Conservation (phyloP, 1,139 yeast species). For the Sugiyamaella neomexicana region DNA sequence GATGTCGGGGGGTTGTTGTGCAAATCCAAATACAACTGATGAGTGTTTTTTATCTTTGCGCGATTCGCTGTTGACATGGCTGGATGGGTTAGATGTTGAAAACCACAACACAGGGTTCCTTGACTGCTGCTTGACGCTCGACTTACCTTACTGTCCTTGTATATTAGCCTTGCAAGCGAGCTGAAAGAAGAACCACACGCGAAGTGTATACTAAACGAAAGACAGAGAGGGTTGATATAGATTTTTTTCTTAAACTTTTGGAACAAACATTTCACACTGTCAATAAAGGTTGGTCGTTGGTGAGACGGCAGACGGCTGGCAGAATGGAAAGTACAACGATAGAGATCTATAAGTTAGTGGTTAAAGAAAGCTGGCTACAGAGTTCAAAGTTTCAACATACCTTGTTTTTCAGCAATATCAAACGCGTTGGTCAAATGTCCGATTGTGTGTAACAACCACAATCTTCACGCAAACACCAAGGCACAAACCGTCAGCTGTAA, state of each 20-base stretch:
- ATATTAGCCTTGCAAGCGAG: background rate
- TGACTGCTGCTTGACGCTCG: background rate
- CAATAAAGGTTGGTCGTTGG: background rate
- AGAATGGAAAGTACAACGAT: too few relatives aligned
- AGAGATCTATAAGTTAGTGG: too few relatives aligned
- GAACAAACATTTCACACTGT: background rate
- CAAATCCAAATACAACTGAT: slow-evolving; percentile 5
- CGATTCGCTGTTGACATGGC: slow-evolving; percentile 13
- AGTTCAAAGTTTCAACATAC: too few relatives aligned
- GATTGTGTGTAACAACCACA: too few relatives aligned
- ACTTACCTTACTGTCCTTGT: slow-evolving; percentile 1
- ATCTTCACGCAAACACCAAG: too few relatives aligned
- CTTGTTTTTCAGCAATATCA: too few relatives aligned
- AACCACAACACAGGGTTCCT: too few relatives aligned
- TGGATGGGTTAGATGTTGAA: too few relatives aligned
- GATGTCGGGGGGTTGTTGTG: background rate
- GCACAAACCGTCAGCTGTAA: too few relatives aligned
- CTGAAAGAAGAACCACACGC: too few relatives aligned
- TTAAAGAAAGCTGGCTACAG: too few relatives aligned
- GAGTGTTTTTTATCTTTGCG: slow-evolving; percentile 6
- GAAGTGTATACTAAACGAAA: background rate
- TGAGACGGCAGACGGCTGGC: background rate
- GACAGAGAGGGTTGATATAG: background rate
- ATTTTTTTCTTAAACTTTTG: background rate
- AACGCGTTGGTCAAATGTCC: too few relatives aligned